Conservation (phyloP, 1,284 basidiomycete genomes). For the Moesziomyces globuligerus region DNA sequence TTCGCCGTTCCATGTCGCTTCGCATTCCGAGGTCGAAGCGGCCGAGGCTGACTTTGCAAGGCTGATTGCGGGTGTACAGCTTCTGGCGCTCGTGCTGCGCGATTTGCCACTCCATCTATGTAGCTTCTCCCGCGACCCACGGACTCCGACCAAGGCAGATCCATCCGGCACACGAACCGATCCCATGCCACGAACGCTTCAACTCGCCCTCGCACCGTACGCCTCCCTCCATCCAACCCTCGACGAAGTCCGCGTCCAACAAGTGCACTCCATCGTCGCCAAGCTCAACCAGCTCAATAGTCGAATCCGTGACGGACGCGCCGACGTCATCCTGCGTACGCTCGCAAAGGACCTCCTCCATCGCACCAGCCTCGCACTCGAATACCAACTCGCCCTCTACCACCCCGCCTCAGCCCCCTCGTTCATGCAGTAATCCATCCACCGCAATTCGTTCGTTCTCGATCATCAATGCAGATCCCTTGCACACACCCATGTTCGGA, state of each 20-base stretch:
- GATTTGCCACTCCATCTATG: constrained; percentile 30
- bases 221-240: background rate
- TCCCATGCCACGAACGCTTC: constrained; percentile 2
- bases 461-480: too few species aligned
- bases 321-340: constrained; percentile 18
- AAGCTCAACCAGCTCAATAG: constrained; percentile 11
- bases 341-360: constrained; percentile 30
- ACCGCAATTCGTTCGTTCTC: too few species aligned
- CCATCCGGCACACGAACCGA: background rate
- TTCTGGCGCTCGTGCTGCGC: constrained; percentile 7
- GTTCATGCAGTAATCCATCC: too few species aligned
- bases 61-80: constrained; percentile 16
- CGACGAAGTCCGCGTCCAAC: constrained; percentile 1
- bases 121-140: constrained; percentile 1
- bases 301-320: constrained; percentile 24
- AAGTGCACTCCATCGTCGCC: constrained; percentile 4
- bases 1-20: constrained; percentile 28
- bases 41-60: constrained; percentile 4
- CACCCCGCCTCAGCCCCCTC: background rate
- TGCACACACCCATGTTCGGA: too few species aligned
- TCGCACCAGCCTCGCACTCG: constrained; percentile 3
- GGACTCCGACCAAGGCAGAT: background rate
- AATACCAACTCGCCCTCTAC: constrained; percentile 27
- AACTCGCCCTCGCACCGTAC: constrained; percentile 12
- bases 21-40: background rate